These are phyloP conservation scores for Schoenoplectus tabernaemontani DNA, from an alignment of 202 grass and related monocot genomes.

Conservation along the genomic window DNA sequence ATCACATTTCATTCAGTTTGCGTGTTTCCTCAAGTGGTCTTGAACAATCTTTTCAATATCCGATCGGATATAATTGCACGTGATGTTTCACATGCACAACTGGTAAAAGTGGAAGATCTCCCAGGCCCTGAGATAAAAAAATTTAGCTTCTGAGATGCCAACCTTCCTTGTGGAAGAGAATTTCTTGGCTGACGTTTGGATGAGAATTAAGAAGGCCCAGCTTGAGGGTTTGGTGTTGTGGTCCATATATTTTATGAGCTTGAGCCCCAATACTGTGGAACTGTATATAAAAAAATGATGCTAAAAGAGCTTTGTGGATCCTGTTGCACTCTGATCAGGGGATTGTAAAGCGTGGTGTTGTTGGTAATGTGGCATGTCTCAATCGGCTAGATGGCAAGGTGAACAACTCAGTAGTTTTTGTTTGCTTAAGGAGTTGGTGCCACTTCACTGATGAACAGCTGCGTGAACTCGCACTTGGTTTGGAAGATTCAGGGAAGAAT, in stretches of 20 bases:
- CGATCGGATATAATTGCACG: slow-evolving; percentile 27
- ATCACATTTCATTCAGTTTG: slow-evolving; percentile 73
- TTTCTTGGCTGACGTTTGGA: slow-evolving; percentile 41
- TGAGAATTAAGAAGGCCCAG: slow-evolving; percentile 39
- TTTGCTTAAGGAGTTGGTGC: slow-evolving; percentile 64
- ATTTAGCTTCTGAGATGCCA: slow-evolving; percentile 58
- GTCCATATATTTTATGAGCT: slow-evolving; percentile 73
- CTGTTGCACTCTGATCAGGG: slow-evolving; percentile 20
- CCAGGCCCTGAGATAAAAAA: slow-evolving; percentile 42
- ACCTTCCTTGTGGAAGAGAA: slow-evolving; percentile 43
- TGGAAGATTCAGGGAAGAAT: slow-evolving; percentile 36
- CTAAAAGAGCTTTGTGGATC: slow-evolving; percentile 51
- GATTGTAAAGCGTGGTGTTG: slow-evolving; percentile 33
- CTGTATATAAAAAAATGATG: slow-evolving; percentile 45
- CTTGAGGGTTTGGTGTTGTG: slow-evolving; percentile 44
- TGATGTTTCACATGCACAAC: background rate
- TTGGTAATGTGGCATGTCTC: slow-evolving; percentile 33
- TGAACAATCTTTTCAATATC: slow-evolving; percentile 45
- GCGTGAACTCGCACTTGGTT: slow-evolving; percentile 45
- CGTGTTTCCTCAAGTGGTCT: slow-evolving; percentile 60
- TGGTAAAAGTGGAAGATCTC: slow-evolving; percentile 36
- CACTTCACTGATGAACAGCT: slow-evolving; percentile 24
- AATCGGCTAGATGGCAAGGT: slow-evolving; percentile 38
- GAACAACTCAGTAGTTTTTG: slow-evolving; percentile 36
- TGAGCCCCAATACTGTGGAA: slow-evolving; percentile 52